phyloP scores from a whole-genome alignment of 192 early-diverging fungal species.

The Chytriomyces hyalinus region DNA sequence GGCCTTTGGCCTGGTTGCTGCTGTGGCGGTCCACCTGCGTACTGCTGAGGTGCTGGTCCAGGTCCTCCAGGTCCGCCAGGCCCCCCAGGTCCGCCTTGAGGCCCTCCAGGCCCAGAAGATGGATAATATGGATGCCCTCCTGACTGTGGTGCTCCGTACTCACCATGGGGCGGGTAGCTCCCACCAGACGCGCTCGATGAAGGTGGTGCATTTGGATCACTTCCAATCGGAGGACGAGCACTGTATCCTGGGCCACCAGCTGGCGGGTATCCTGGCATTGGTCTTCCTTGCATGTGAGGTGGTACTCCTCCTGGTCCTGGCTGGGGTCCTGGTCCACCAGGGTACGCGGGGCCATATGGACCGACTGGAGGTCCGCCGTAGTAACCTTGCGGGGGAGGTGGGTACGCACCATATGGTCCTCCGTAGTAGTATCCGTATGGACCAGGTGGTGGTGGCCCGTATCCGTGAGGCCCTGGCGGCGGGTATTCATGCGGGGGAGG shows the following conservation, averaged over 20 bases:
- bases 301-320: constrained; percentile 4
- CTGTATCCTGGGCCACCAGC: too few species aligned
- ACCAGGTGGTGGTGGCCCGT: constrained; percentile 8
- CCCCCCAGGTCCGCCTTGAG: background rate
- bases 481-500: background rate
- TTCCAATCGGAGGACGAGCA: too few species aligned
- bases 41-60: background rate
- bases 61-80: constrained; percentile 26
- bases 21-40: constrained; percentile 5
- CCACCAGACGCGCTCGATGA: too few species aligned
- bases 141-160: background rate
- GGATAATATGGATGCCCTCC: background rate
- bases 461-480: background rate
- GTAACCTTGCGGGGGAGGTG: constrained; percentile 25
- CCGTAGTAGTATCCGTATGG: constrained; percentile 23
- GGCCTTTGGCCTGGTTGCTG: constrained; percentile 9
- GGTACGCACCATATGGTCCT: background rate
- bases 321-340: background rate
- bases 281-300: background rate
- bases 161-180: too few species aligned
- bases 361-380: constrained; percentile 1
- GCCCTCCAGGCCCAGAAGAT: background rate
- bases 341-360: background rate
- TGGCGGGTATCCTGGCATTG: too few species aligned
- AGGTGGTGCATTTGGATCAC: too few species aligned